These are phyloP conservation scores for Skeletonema grethae DNA, from an alignment of 108 stramenopile genomes.

Conservation along the genomic window DNA sequence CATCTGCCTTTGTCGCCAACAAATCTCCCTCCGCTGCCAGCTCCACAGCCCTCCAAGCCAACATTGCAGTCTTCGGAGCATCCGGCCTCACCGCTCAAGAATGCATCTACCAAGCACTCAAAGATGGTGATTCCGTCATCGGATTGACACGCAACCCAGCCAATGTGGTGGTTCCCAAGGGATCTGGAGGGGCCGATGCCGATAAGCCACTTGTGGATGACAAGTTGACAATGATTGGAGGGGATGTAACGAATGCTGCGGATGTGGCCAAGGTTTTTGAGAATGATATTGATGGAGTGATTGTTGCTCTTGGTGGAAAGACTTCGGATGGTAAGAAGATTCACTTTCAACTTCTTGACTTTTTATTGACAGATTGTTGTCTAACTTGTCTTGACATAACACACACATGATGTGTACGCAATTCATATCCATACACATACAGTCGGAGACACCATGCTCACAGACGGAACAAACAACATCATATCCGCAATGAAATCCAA, in stretches of 20 bases:
- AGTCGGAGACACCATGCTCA: slow-evolving; percentile 90
- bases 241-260: slow-evolving; percentile 80
- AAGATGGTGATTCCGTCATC: slow-evolving; percentile 84
- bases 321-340: slow-evolving; percentile 72
- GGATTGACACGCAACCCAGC: slow-evolving; percentile 86
- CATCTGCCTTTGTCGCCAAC: slow-evolving; percentile 22
- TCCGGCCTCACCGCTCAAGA: slow-evolving; percentile 88
- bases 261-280: slow-evolving; percentile 93
- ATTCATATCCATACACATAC: background rate
- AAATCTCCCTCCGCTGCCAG: background rate
- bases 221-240: slow-evolving; percentile 84
- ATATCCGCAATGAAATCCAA: slow-evolving; percentile 93
- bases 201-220: slow-evolving; percentile 65
- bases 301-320: slow-evolving; percentile 95
- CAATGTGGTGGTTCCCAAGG: slow-evolving; percentile 79
- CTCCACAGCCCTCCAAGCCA: slow-evolving; percentile 29
- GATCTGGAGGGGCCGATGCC: slow-evolving; percentile 79
- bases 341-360: too few species aligned
- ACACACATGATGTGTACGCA: background rate
- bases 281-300: slow-evolving; percentile 84
- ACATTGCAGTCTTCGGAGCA: slow-evolving; percentile 90
- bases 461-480: slow-evolving; percentile 90
- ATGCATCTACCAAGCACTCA: slow-evolving; percentile 87
- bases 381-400: too few species aligned
- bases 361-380: too few species aligned